Conservation (phyloP, 2,329 filamentous ascomycete genomes). For the Xylaria digitata region DNA sequence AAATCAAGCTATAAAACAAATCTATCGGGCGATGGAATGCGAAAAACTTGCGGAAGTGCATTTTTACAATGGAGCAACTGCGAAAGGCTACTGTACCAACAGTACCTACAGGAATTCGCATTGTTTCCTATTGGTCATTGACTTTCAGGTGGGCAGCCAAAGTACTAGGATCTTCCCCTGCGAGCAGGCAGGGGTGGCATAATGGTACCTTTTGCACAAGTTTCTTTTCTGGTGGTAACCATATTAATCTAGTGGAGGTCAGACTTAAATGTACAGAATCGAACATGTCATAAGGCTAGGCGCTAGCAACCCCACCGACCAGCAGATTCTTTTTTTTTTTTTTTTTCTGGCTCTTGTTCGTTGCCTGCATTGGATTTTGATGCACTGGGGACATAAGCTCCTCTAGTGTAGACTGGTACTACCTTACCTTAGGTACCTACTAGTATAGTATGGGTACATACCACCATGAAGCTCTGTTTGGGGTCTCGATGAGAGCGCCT, state of each 20-base stretch:
- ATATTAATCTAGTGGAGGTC: slow-evolving; percentile 19
- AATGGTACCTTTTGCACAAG: slow-evolving; percentile 26
- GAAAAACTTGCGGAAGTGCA: slow-evolving; percentile 28
- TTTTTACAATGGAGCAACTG: slow-evolving; percentile 11
- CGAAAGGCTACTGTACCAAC: slow-evolving; percentile 21
- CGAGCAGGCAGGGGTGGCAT: not conserved
- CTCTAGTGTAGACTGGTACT: slow-evolving; percentile 6
- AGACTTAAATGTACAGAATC: slow-evolving; percentile 13
- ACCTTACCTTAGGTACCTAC: slow-evolving; percentile 10
- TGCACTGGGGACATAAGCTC: slow-evolving; percentile 30
- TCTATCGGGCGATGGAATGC: slow-evolving; percentile 18
- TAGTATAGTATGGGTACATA: too few relatives aligned
- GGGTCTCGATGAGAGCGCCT: slow-evolving; percentile 7
- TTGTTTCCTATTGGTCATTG: slow-evolving; percentile 32
- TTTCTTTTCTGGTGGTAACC: slow-evolving; percentile 5
- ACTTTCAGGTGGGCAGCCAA: slow-evolving; percentile 25
- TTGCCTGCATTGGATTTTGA: slow-evolving; percentile 24
- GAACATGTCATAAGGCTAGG: slow-evolving; percentile 27
- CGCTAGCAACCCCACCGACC: slow-evolving; percentile 30
- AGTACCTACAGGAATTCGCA: slow-evolving; percentile 21
- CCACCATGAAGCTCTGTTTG: slow-evolving; percentile 11
- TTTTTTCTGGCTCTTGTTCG: slow-evolving; percentile 15
- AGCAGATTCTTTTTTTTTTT: slow-evolving; percentile 35
- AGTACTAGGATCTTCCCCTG: slow-evolving; percentile 27
- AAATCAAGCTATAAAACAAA: slow-evolving; percentile 4